Evolutionary conservation across 2,329 filamentous ascomycete genomes (phyloP).

Genomic region (Apiospora arundinis): DNA sequence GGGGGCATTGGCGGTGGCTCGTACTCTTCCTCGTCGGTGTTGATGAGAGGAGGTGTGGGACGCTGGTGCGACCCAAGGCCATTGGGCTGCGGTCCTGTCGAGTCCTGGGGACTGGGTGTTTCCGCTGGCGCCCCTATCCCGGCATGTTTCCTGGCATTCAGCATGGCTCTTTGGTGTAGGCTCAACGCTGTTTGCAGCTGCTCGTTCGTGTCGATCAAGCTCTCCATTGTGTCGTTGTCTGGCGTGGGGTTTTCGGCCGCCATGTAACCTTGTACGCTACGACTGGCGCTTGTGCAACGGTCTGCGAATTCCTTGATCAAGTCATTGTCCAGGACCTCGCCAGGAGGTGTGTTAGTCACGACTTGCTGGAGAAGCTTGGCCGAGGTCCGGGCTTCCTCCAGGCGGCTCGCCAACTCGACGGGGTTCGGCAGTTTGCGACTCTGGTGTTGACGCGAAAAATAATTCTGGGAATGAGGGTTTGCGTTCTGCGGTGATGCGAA

Average conservation of each 20-base stretch:
- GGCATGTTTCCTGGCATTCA: constrained; percentile 65
- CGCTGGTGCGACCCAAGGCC: constrained; percentile 21
- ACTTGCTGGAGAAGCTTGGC: constrained; percentile 93
- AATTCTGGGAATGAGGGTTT: constrained; percentile 54
- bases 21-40: constrained; percentile 26
- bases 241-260: constrained; percentile 77
- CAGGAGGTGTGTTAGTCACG: constrained; percentile 80
- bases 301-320: constrained; percentile 91
- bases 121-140: constrained; percentile 41
- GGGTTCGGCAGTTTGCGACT: constrained; percentile 67
- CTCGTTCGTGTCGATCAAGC: constrained; percentile 92
- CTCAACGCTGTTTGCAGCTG: constrained; percentile 82
- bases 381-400: constrained; percentile 90
- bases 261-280: constrained; percentile 87
- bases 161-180: constrained; percentile 81
- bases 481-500: background rate
- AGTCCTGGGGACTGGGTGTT: constrained; percentile 23
- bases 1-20: constrained; percentile 39
- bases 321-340: constrained; percentile 82
- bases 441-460: constrained; percentile 60
- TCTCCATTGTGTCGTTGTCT: constrained; percentile 93
- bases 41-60: constrained; percentile 17
- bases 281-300: constrained; percentile 80
- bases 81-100: constrained; percentile 21
- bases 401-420: constrained; percentile 77